phyloP scores from a whole-genome alignment of 495 filamentous ascomycete species.

The Wilcoxina mikolae region DNA sequence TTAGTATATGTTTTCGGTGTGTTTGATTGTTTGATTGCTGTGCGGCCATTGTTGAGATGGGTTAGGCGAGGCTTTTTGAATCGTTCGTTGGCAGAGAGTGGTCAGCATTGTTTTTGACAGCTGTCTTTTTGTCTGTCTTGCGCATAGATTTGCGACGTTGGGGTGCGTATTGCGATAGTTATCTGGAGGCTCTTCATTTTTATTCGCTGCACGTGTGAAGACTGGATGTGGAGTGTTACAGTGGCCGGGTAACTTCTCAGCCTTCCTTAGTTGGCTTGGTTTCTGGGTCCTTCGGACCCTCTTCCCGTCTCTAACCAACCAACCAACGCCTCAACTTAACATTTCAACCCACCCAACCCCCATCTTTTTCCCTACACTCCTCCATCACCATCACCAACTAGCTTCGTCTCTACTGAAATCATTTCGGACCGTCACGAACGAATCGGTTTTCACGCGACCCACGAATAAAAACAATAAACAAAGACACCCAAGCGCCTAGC shows the following conservation, averaged over 20 bases:
- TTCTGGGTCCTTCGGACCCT: background rate
- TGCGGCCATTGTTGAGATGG: too few species aligned
- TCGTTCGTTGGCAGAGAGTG: background rate
- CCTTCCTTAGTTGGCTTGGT: too few species aligned
- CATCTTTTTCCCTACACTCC: background rate
- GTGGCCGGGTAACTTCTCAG: too few species aligned
- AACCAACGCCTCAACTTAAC: background rate
- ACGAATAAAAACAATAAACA: background rate
- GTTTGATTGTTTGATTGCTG: too few species aligned
- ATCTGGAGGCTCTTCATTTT: too few species aligned
- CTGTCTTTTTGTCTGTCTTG: background rate
- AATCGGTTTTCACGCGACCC: background rate
- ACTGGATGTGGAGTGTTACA: too few species aligned
- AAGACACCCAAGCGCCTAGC: background rate
- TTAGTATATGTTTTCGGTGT: too few species aligned
- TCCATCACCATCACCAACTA: background rate
- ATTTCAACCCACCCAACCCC: background rate
- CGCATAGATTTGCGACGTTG: background rate
- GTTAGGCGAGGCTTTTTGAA: too few species aligned
- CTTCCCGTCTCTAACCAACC: background rate
- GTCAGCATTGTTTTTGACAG: background rate
- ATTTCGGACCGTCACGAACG: slow-evolving; percentile 2
- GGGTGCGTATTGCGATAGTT: background rate
- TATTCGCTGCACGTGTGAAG: too few species aligned
- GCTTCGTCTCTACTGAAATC: background rate